Evolutionary conservation across 1,284 basidiomycete genomes (phyloP), one percentile per base, ranked within the genome.

Genomic region (Marasmius sp.): DNA sequence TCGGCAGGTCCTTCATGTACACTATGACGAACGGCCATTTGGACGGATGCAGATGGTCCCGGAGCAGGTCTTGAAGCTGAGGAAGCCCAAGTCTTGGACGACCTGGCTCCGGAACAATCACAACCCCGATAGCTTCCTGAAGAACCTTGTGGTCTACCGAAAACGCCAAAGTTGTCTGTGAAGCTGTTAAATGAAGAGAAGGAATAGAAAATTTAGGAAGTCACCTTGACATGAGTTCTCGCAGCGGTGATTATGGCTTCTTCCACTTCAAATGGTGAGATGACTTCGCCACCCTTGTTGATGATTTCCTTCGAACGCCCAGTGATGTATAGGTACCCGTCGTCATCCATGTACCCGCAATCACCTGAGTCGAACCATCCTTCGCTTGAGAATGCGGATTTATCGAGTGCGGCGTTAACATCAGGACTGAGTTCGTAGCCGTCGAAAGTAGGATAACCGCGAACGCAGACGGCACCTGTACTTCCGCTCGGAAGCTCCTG

Each of bases 221-320:
- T 48, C 63, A 77, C 77, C 71, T 79, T 76, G n/a, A 81, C 77
- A 56, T 70, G 72, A 53, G 72, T 71, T 64, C 74, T 77, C 11
- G 77, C 79, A 10, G 75, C 76, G 9, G 73, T 76, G 34, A 74
- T 70, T 27, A 82, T 74, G 6, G 81, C 81, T 66, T 82, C 81
- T 68, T 82, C 81, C 33, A 82, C 71, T 72, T 90, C 87, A 64
- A 89, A 83, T 1, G 88, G 88, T 6, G 83, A 85, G 62, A 89
- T 84, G 64, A 89, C 88, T 70, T 90, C 87, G 2, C 87, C 87
- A 12, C 85, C 85, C 63, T 82, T 81, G 69, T 86, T 85, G 70
- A 85, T 85, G 62, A 86, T 81, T 74, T 86, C 85, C 70, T 86
- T 86, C 11, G 84, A 79, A 27, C 85, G 77, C 8, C 84, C 85